Conservation (phyloP, 2,329 filamentous ascomycete species). For the Intubia oerlemansii region DNA sequence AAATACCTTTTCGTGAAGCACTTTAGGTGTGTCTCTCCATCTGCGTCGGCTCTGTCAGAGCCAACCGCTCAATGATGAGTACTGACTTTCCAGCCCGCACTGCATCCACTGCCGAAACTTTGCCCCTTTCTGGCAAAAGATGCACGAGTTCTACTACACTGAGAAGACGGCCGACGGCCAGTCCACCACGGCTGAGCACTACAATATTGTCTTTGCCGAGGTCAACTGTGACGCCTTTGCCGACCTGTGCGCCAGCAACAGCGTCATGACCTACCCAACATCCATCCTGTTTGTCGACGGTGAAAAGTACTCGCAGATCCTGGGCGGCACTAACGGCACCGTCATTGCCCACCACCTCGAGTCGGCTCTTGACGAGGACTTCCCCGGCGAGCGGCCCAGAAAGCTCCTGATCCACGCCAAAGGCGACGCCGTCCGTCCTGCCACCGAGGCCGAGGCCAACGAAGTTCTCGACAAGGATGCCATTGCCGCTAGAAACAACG, state of each 20-base stretch:
- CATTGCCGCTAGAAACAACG: conserved; percentile 2
- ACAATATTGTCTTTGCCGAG: conserved; percentile 72
- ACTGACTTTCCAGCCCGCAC: conserved; percentile 28
- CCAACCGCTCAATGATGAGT: not conserved
- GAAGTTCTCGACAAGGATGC: conserved; percentile 5
- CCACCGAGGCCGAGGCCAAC: conserved; percentile 12
- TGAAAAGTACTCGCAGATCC: conserved; percentile 37
- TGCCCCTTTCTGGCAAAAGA: conserved; percentile 71
- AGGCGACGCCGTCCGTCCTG: conserved; percentile 28
- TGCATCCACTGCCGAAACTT: conserved; percentile 57
- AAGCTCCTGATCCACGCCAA: conserved; percentile 47
- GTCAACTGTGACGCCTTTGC: conserved; percentile 72
- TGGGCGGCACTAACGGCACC: conserved; percentile 46
- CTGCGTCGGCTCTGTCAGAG: not conserved
- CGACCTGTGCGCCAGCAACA: conserved; percentile 51
- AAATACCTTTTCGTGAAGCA: conserved; percentile 39
- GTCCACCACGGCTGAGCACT: conserved; percentile 53
- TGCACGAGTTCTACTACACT: conserved; percentile 90
- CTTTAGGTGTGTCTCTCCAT: conserved; percentile 33
- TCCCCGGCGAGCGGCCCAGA: conserved; percentile 58
- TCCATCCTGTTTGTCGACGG: conserved; percentile 68
- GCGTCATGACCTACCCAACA: conserved; percentile 51
- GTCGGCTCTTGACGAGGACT: conserved; percentile 22
- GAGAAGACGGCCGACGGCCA: conserved; percentile 39
- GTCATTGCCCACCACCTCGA: conserved; percentile 25